These are phyloP conservation scores for Amanita pallidorosea DNA, from an alignment of 768 basidiomycete species.

Conservation along the genomic window DNA sequence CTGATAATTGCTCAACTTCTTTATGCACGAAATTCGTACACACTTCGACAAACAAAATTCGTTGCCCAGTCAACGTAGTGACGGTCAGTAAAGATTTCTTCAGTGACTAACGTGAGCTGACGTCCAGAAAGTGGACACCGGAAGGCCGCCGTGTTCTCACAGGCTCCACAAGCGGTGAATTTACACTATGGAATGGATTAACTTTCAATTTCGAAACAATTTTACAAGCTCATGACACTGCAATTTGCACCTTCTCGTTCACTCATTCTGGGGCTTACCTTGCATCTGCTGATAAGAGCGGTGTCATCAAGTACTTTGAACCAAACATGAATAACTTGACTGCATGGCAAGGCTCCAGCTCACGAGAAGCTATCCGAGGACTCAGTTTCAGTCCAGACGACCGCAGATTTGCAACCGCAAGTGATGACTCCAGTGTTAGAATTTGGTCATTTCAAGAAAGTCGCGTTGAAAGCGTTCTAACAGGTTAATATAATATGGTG, in stretches of 20 bases:
- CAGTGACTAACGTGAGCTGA: constrained; percentile 1
- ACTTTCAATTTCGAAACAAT: constrained; percentile 99
- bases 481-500: constrained; percentile 39
- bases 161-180: constrained; percentile 94
- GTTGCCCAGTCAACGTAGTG: constrained; percentile 94
- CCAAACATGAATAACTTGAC: constrained; percentile 99
- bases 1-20: constrained; percentile 84
- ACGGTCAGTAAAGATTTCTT: constrained; percentile 45
- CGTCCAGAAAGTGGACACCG: constrained; percentile 75
- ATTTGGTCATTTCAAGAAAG: constrained; percentile 95
- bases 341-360: constrained; percentile 78
- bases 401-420: constrained; percentile 83
- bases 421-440: constrained; percentile 90
- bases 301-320: constrained; percentile 97
- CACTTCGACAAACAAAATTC: constrained; percentile 96
- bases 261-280: constrained; percentile 92
- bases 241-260: constrained; percentile 83
- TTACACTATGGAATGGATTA: constrained; percentile 97
- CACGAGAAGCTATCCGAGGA: constrained; percentile 88
- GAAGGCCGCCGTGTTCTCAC: constrained; percentile 90
- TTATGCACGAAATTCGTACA: constrained; percentile 96
- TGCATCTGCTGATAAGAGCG: constrained; percentile 85
- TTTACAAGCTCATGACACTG: constrained; percentile 95
- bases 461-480: constrained; percentile 77
- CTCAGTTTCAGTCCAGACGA: constrained; percentile 91